These are phyloP conservation scores for Sclerotinia sclerotiorum DNA, from an alignment of 2,329 filamentous ascomycete genomes.

Conservation along the genomic window DNA sequence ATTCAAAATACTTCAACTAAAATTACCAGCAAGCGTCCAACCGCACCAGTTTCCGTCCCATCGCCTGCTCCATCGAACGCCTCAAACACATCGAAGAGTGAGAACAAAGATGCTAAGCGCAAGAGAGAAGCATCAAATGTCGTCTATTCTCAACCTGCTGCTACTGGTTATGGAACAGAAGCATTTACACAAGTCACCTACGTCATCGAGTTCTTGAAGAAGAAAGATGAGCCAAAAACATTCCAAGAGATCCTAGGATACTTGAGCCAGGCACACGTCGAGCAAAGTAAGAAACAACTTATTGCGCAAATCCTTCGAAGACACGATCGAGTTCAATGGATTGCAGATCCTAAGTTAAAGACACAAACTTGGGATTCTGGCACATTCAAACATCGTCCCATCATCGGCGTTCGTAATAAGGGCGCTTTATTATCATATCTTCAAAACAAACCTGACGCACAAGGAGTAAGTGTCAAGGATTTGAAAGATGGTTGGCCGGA, in stretches of 20 bases:
- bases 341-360: conserved; percentile 58
- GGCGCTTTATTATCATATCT: conserved; percentile 78
- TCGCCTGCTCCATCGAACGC: conserved; percentile 62
- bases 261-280: conserved; percentile 66
- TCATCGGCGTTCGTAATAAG: conserved; percentile 77
- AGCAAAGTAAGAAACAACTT: conserved; percentile 60
- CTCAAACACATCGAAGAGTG: conserved; percentile 52
- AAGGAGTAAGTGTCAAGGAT: conserved; percentile 81
- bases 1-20: conserved; percentile 64
- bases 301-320: conserved; percentile 68
- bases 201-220: conserved; percentile 79
- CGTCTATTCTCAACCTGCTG: conserved; percentile 74
- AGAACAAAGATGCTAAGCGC: conserved; percentile 59
- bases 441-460: conserved; percentile 76
- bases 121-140: conserved; percentile 58
- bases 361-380: conserved; percentile 66
- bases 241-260: conserved; percentile 79
- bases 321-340: conserved; percentile 60
- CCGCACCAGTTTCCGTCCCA: conserved; percentile 54
- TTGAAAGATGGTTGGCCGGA: conserved; percentile 94
- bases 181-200: conserved; percentile 87
- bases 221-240: conserved; percentile 65
- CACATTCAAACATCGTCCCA: conserved; percentile 79
- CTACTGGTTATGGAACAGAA: conserved; percentile 73
- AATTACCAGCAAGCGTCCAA: conserved; percentile 53